Evolutionary conservation across 768 basidiomycete genomes (phyloP).

Genomic region (Austroboletus eburneus): DNA sequence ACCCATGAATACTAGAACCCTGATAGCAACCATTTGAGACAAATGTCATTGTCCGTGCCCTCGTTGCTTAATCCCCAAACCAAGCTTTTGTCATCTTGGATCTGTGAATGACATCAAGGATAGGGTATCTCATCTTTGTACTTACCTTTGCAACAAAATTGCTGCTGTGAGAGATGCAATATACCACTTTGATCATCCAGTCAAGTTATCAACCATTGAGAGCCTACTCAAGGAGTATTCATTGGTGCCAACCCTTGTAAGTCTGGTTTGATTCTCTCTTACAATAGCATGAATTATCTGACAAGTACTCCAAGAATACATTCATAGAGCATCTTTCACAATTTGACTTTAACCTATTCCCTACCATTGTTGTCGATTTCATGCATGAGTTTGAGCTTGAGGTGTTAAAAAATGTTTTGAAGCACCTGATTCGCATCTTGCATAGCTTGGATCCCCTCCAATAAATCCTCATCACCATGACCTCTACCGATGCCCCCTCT

Average conservation of each 20-base stretch:
- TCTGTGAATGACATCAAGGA: conserved; percentile 8
- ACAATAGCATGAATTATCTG: not conserved
- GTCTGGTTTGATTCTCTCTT: conserved; percentile 17
- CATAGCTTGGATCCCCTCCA: conserved; percentile 7
- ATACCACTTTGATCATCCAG: conserved; percentile 2
- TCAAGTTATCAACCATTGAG: conserved; percentile 5
- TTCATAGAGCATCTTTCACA: not conserved
- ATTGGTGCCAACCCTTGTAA: conserved; percentile 12
- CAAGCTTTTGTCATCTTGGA: conserved; percentile 13
- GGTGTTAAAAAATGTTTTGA: conserved; percentile 35
- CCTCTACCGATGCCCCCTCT: too few relatives aligned
- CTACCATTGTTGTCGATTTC: conserved; percentile 23
- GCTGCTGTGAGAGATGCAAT: not conserved
- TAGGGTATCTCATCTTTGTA: not conserved
- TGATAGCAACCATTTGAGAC: conserved; percentile 24
- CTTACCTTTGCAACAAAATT: conserved; percentile 5
- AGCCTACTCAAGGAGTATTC: conserved; percentile 1
- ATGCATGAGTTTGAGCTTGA: conserved; percentile 18
- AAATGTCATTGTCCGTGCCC: conserved; percentile 29
- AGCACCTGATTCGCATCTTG: conserved; percentile 34
- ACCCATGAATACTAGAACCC: conserved; percentile 6
- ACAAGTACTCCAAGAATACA: conserved; percentile 24
- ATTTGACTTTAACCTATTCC: not conserved
- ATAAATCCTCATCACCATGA: too few relatives aligned
- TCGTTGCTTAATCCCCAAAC: conserved; percentile 18